Evolutionary conservation across 805 yeast species (phyloP).

Genomic region (Saturnispora zaruensis): DNA sequence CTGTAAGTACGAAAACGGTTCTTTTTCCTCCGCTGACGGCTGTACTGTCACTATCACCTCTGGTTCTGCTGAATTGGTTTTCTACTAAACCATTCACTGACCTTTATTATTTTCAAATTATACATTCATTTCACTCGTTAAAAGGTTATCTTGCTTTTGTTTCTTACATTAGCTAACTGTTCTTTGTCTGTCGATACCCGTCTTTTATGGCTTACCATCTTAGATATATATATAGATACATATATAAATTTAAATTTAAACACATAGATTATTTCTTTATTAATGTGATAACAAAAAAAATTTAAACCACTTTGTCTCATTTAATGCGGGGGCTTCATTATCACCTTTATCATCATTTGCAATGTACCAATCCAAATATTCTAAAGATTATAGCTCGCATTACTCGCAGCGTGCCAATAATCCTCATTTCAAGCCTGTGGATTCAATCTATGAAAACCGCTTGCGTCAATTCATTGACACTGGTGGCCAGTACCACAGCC

Average conservation of each 20-base stretch:
- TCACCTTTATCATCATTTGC: not conserved
- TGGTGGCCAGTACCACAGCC: conserved; percentile 63
- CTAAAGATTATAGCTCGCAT: not conserved
- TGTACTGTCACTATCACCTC: conserved; percentile 86
- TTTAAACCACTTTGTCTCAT: no score
- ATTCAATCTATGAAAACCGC: conserved; percentile 61
- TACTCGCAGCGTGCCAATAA: conserved; percentile 36
- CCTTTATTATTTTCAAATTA: not conserved
- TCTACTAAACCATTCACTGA: conserved; percentile 34
- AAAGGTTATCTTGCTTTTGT: not conserved
- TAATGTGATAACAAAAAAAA: not conserved
- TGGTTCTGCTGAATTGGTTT: conserved; percentile 79
- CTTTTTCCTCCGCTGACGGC: conserved; percentile 68
- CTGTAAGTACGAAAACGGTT: conserved; percentile 76
- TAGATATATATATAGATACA: not conserved
- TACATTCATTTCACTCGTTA: not conserved
- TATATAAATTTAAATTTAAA: not conserved
- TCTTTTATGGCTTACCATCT: not conserved
- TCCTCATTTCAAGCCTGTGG: conserved; percentile 73
- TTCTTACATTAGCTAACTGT: not conserved
- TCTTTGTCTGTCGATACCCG: not conserved
- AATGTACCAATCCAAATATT: conserved; percentile 6
- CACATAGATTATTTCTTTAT: not conserved
- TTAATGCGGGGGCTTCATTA: not conserved
- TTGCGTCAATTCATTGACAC: conserved; percentile 63